Base-by-base conservation (phyloP, 345 rosid species). In the Camelina hispida region DNA sequence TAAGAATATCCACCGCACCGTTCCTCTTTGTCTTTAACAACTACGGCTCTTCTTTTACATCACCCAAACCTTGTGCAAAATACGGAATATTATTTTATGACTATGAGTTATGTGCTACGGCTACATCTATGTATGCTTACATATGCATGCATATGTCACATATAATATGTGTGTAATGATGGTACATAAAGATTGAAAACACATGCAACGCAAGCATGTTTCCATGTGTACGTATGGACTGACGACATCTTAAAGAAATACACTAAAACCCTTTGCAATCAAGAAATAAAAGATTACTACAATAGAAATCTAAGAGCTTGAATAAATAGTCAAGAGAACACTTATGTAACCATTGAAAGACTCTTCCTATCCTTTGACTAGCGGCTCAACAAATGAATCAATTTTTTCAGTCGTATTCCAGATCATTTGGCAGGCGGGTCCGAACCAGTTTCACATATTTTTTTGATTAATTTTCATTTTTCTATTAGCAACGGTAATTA, bases 1-100 rank as follows among this genome's bases (percentile, higher is more conserved):
- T 55, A 42, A 32, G 74, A 70, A 70, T 70, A 58, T 58, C 35
- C 66, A 17, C 22, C 30, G 12, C 57, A 57, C 9, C 13, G 38
- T 58, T 58, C 14, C 15, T 43, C 55, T 40, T 52, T 20, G 9
- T 53, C 51, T 40, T 53, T 68, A 9, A n/a, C 38, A 53, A 52
- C 32, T 50, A 66, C 32, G 8, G 4, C 30, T 65, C 8, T 57
- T 28, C 2, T 30, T 52, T n/a, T 35, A 7, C 60, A 51, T 51
- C 37, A 9, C 47, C 8, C 10, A 8, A 52, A 67, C 37, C 5
- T 51, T 35, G 35, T 37, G 32, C 44, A n/a, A 48, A 16, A n/a
- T 60, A 6, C 9, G 4, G 2, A 34, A 23, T 38, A 54, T 68
- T 37, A 38, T 53, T 28, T 28, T 28, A 28, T 28, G 30, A 28